These are phyloP conservation scores for Crucibulum laeve DNA, from an alignment of 768 basidiomycete genomes.

Conservation along the genomic window DNA sequence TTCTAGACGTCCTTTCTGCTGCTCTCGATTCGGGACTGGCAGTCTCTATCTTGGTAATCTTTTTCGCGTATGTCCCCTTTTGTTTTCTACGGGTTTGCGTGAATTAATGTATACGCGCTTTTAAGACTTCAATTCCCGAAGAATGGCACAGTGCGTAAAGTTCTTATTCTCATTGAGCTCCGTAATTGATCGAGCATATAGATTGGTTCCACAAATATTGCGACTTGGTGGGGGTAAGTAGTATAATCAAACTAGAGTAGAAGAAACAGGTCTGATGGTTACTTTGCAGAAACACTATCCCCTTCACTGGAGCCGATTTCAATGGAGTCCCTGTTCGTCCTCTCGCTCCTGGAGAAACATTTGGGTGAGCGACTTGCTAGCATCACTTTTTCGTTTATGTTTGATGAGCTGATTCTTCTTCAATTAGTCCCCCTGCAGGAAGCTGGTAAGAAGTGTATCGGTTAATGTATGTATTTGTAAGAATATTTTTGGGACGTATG, in stretches of 20 bases:
- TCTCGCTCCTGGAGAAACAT: constrained; percentile 23
- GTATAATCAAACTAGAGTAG: neutral
- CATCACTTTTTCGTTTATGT: too few relatives aligned
- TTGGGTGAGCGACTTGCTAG: constrained; percentile 27
- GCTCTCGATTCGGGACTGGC: constrained; percentile 70
- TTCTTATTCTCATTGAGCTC: neutral
- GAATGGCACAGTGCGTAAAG: constrained; percentile 25
- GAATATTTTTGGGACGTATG: too few relatives aligned
- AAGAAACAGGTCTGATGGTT: neutral
- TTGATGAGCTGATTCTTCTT: too few relatives aligned
- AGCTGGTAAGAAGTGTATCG: too few relatives aligned
- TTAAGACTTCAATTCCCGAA: constrained; percentile 31
- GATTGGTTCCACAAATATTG: constrained; percentile 25
- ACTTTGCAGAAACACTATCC: constrained; percentile 8
- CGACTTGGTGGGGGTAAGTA: constrained; percentile 31
- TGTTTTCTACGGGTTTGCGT: neutral
- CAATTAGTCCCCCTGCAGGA: too few relatives aligned
- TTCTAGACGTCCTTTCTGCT: constrained; percentile 60
- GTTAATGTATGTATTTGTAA: too few relatives aligned
- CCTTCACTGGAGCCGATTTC: constrained; percentile 20
- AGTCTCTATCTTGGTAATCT: constrained; percentile 55
- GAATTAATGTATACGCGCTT: neutral
- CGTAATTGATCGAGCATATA: constrained; percentile 4
- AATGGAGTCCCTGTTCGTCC: constrained; percentile 19
- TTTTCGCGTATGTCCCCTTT: constrained; percentile 40